Base-by-base conservation (phyloP, 371 early-diverging fungal species). In the Mucor irregularis region DNA sequence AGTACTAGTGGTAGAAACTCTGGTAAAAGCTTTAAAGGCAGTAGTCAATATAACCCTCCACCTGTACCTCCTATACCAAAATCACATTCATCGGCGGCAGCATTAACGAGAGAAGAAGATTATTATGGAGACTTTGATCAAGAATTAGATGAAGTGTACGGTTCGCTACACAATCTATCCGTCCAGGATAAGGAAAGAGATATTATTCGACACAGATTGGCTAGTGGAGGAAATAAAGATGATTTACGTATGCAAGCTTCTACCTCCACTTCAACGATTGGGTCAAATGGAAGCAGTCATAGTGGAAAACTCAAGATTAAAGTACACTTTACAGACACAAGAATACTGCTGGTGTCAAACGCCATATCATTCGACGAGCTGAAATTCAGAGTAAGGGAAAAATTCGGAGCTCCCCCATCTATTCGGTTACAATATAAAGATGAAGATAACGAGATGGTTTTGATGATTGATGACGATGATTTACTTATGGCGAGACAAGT, bases 381-480 rank as follows among this genome's bases (percentile, higher is more conserved):
- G 26, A 58, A 71, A 14, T 35, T 58, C 13, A 80, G 81, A 22
- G 71, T 95, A 9, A 76, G 80, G 31, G 85, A 86, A 25, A 95
- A 95, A 62, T 84, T 91, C 53, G 61, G 72, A 7, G 49, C 62
- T 1, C 58, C 64, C 29, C 62, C 49, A 43, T 73, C 64, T 0
- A 71, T 92, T 17, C 79, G 80, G 24, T 74, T 97, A 24, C 85
- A 90, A 65, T 97, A 94, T 69, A 84, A 85, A 62, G 96, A 97
- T 59, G 94, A 93, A 58, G 96, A 94, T 45, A 84, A 88, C 50
- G 91, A 90, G 57, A 74, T 89, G 65, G 89, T 95, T 13, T 68
- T 89, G 34, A 91, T 97, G 86, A 89, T 89, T 21, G 96, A 95
- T 68, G 85, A 95, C 29, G 97, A 95, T 54, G 96, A 97, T 74